These are phyloP conservation scores for Ploettnerulaceae sp. DNA, from an alignment of 2,329 filamentous ascomycete species.

Conservation along the genomic window DNA sequence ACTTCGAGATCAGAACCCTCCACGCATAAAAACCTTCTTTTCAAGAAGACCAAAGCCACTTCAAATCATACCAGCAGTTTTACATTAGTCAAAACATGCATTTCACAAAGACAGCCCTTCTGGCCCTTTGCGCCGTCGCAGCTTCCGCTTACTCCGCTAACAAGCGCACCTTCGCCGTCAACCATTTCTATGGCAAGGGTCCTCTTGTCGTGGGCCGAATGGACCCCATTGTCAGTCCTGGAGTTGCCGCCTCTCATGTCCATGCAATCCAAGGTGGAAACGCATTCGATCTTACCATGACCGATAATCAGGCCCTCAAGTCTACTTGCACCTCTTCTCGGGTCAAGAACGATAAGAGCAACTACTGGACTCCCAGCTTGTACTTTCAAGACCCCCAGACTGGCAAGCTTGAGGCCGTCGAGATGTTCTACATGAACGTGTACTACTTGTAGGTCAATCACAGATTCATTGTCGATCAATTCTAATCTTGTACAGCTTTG, in stretches of 20 bases:
- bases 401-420: slow-evolving; percentile 51
- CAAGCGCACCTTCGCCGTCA: slow-evolving; percentile 57
- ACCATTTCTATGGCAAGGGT: slow-evolving; percentile 63
- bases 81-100: slow-evolving; percentile 23
- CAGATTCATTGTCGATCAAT: background rate
- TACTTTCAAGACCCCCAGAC: slow-evolving; percentile 68
- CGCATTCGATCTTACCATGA: slow-evolving; percentile 47
- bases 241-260: slow-evolving; percentile 56
- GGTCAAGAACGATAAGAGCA: slow-evolving; percentile 77
- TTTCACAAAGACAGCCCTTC: slow-evolving; percentile 21
- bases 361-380: slow-evolving; percentile 77
- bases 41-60: background rate
- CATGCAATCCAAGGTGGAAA: slow-evolving; percentile 71
- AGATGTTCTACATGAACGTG: slow-evolving; percentile 66
- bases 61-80: background rate
- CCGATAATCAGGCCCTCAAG: slow-evolving; percentile 51
- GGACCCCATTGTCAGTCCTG: slow-evolving; percentile 69
- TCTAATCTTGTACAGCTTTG: slow-evolving; percentile 45
- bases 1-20: slow-evolving; percentile 6
- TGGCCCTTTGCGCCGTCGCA: slow-evolving; percentile 23
- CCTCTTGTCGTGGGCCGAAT: slow-evolving; percentile 61
- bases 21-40: slow-evolving; percentile 4
- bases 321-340: slow-evolving; percentile 77
- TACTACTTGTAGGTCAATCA: slow-evolving; percentile 63
- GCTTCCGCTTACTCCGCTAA: slow-evolving; percentile 24